These are phyloP conservation scores for Sungouiella thailandica DNA, from an alignment of 805 yeast species.

Conservation along the genomic window DNA sequence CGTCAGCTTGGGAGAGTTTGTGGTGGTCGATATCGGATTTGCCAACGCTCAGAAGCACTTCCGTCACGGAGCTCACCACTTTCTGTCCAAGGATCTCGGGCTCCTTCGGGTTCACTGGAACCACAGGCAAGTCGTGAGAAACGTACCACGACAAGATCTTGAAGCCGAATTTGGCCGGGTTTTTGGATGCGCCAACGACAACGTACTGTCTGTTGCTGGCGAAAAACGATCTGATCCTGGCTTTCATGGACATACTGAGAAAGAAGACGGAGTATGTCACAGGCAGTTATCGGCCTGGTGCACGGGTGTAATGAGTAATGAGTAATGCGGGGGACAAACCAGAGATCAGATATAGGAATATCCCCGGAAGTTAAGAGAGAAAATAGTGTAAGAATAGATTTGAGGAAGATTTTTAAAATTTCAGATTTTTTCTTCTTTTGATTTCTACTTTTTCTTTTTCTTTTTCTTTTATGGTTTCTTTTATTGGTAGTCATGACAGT, in stretches of 20 bases:
- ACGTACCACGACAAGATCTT: slow-evolving; percentile 68
- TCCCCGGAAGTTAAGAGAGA: too few species aligned
- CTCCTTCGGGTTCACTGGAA: slow-evolving; percentile 61
- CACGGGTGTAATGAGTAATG: slow-evolving; percentile 1
- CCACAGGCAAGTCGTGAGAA: slow-evolving; percentile 49
- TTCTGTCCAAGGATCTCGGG: slow-evolving; percentile 41
- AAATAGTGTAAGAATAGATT: too few species aligned
- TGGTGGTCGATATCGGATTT: slow-evolving; percentile 19
- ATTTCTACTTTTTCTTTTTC: too few species aligned
- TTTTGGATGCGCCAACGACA: slow-evolving; percentile 69
- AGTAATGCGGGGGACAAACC: too few species aligned
- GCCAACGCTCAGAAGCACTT: slow-evolving; percentile 20
- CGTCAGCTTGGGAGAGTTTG: slow-evolving; percentile 30
- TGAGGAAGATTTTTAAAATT: too few species aligned
- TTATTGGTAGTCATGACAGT: too few species aligned
- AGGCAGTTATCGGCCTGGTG: slow-evolving; percentile 1
- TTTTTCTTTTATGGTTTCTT: too few species aligned
- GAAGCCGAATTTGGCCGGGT: slow-evolving; percentile 62
- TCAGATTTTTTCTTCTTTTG: too few species aligned
- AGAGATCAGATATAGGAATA: too few species aligned
- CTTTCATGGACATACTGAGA: slow-evolving; percentile 31
- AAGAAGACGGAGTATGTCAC: not conserved
- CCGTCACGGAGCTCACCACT: slow-evolving; percentile 30
- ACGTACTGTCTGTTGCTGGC: slow-evolving; percentile 49
- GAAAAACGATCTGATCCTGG: slow-evolving; percentile 42